Evolutionary conservation across 352 stramenopile genomes (phyloP), one percentile per base, ranked within the genome.

Genomic region (Phytophthora crassamura): DNA sequence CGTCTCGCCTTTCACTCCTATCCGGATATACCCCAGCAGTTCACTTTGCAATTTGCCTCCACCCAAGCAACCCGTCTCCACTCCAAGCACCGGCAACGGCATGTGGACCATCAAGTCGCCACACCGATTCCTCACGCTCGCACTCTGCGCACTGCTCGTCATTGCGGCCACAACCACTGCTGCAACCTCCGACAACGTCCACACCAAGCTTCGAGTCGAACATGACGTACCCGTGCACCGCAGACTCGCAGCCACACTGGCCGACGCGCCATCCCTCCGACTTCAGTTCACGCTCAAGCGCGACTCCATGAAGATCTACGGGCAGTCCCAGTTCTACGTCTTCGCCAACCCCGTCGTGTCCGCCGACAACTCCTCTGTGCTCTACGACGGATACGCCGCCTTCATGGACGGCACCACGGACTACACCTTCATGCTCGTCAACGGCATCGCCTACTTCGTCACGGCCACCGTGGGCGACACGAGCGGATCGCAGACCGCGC

Each of bases 221-320:
- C n/a, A n/a, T n/a, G n/a, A n/a, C n/a, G n/a, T n/a, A n/a, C n/a
- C n/a, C 5, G 30, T 9, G 3, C 46, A 53, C 0, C 46, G 52
- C 7, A n/a, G 52, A n/a, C 52, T 59, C 15, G 50, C 30, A 48
- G 47, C 59, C 1, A 67, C 28, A 8, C 45, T 67, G 22, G 59
- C 35, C 16, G 59, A 67, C 28, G 50, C 63, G 12, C 60, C 61
- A n/a, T 64, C 60, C 2, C 39, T 78, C 12, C 53, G 48, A 10
- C 50, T 78, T 2, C 64, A 63, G 5, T 61, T 75, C 46, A 69
- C 46, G 1, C 39, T 72, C 48, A 75, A 75, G 54, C 61, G 70
- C 15, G 32, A 12, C 22, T 62, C 59, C 20, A 75, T 78, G 71
- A 33, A 36, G n/a, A 46, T 75, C n/a, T 55, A 62, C 18, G 70